phyloP scores from a whole-genome alignment of 257 asterid species.

The Ilex aquifolium region DNA sequence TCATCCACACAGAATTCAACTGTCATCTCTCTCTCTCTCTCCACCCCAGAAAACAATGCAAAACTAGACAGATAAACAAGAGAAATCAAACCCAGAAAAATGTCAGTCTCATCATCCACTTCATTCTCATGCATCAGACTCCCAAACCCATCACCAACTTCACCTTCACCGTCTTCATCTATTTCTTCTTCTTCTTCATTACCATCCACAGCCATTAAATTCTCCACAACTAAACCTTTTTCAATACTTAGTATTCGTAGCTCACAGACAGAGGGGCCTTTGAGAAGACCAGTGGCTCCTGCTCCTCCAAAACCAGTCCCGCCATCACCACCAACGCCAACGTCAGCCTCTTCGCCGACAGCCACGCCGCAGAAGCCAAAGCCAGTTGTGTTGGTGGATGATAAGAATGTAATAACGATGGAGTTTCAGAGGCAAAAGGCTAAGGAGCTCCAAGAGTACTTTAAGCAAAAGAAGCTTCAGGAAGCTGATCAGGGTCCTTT shows the following conservation, averaged over 20 bases:
- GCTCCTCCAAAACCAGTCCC: slow-evolving; percentile 76
- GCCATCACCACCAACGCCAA: slow-evolving; percentile 46
- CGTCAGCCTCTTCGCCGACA: slow-evolving; percentile 25
- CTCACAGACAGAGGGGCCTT: slow-evolving; percentile 83
- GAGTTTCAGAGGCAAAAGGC: slow-evolving; percentile 98
- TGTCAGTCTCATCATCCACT: slow-evolving; percentile 55
- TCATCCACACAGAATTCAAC: slow-evolving; percentile 27
- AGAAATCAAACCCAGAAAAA: slow-evolving; percentile 12
- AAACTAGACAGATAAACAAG: slow-evolving; percentile 1
- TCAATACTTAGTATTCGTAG: slow-evolving; percentile 36
- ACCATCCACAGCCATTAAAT: slow-evolving; percentile 16
- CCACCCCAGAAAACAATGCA: slow-evolving; percentile 1
- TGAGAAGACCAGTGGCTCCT: slow-evolving; percentile 84
- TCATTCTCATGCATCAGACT: slow-evolving; percentile 8
- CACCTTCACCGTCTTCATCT: too few species aligned
- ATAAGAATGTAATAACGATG: slow-evolving; percentile 49
- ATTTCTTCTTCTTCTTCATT: slow-evolving; percentile 41
- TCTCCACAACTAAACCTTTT: too few species aligned
- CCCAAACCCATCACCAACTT: slow-evolving; percentile 20
- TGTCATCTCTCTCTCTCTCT: background rate
- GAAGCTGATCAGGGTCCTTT: slow-evolving; percentile 85
- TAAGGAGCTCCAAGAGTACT: slow-evolving; percentile 84
- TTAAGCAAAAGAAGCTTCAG: slow-evolving; percentile 87
- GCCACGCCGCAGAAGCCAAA: slow-evolving; percentile 30
- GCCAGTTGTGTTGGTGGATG: slow-evolving; percentile 39